Evolutionary conservation across 1,284 basidiomycete species (phyloP).

Genomic region (Malassezia vespertilionis): DNA sequence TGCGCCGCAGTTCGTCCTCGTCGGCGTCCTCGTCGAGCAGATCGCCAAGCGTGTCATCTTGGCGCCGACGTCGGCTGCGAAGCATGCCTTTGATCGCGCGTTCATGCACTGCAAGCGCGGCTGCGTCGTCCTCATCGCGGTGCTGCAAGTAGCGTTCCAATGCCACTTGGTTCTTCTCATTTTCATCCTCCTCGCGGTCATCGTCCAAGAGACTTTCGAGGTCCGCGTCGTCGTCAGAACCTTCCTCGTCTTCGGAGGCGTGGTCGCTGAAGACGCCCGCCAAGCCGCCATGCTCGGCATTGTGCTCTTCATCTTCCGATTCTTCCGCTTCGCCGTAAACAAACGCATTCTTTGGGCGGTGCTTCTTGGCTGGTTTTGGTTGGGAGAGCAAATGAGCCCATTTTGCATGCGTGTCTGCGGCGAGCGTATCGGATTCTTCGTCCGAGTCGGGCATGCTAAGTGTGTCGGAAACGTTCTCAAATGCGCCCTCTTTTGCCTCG

Average conservation of each 20-base stretch:
- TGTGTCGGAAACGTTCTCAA: neutral
- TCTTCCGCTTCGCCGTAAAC: conserved; percentile 45
- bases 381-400: neutral
- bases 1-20: conserved; percentile 28
- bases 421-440: neutral
- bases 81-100: conserved; percentile 29
- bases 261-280: conserved; percentile 33
- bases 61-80: conserved; percentile 22
- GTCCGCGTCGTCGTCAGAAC: conserved; percentile 33
- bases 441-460: neutral
- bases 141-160: conserved; percentile 27
- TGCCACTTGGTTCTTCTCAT: conserved; percentile 31
- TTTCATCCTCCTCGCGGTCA: conserved; percentile 33
- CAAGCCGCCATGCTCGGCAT: conserved; percentile 29
- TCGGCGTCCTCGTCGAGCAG: conserved; percentile 42
- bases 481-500: conserved; percentile 13
- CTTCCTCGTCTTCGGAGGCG: conserved; percentile 25
- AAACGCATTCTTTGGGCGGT: conserved; percentile 17
- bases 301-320: conserved; percentile 30
- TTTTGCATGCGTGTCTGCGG: neutral
- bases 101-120: conserved; percentile 30
- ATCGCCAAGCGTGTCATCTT: conserved; percentile 24
- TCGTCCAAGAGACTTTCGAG: conserved; percentile 38
- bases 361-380: neutral
- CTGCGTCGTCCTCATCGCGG: conserved; percentile 30